Percentiles rank a stretch among this genome's conserved stretches.
Conservation (phyloP, 2,329 filamentous ascomycete genomes). For the Trichophyton equinum region DNA sequence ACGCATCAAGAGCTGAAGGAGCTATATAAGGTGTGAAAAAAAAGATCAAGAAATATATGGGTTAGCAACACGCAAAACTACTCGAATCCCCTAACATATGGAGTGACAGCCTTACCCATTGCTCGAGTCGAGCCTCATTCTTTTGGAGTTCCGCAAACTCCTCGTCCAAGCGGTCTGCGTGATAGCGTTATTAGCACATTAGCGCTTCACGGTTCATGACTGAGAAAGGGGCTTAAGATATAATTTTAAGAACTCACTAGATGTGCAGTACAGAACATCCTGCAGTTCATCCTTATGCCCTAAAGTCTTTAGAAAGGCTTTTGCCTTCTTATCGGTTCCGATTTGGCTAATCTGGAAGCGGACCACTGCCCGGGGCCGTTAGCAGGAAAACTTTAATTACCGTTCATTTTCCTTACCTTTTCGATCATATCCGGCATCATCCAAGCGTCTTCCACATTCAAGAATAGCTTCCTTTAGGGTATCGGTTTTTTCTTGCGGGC, state of each 20-base stretch:
- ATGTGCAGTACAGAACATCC: neutral
- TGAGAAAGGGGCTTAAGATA: neutral
- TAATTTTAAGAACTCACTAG: neutral
- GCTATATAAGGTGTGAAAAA: neutral
- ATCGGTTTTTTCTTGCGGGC: neutral
- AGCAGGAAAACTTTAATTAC: neutral
- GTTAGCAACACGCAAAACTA: neutral
- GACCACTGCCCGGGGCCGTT: neutral
- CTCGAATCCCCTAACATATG: neutral
- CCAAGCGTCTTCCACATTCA: neutral
- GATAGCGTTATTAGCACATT: neutral
- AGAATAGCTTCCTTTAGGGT: neutral
- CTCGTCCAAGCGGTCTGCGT: neutral
- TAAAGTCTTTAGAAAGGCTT: neutral
- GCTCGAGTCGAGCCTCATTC: neutral
- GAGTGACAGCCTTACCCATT: neutral
- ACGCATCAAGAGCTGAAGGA: neutral
- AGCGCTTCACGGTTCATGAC: neutral
- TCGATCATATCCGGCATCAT: neutral
- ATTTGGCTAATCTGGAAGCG: constrained; percentile 1
- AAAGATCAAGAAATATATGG: neutral
- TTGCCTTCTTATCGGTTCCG: neutral
- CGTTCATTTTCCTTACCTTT: neutral
- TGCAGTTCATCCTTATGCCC: neutral
- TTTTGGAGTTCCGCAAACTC: neutral